Base-by-base conservation (phyloP, 306 rosid species). In the Fagus sylvatica region DNA sequence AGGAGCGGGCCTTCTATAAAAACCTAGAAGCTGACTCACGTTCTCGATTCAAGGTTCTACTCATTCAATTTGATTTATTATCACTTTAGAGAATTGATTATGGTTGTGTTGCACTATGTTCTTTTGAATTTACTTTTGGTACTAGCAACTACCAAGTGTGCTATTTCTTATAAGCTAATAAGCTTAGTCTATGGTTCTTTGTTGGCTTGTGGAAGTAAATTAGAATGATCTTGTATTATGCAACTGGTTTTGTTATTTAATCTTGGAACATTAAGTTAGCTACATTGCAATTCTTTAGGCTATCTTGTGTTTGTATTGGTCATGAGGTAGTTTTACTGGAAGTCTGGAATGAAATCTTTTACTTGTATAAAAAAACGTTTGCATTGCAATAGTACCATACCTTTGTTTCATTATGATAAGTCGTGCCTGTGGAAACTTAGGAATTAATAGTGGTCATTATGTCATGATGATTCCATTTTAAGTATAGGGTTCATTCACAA, bases 11-110 rank as follows among this genome's bases (percentile, higher is more conserved):
- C 72, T 95, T 95, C 89, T 95, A 95, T 89, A 86, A 82, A 64
- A 91, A 89, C 78, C 88, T 95, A 85, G 99, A 95, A 90, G 87
- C 97, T 2, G 99, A 93, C 82, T 89, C 99, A 74, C 98, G 96
- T 4, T 42, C 87, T 78, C 95, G 83, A 75, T 95, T 95, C 86
- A 93, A 93, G 99, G 99, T 95, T 83, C 82, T 30, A 74, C 60
- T 48, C 33, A 15, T 82, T 80, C 39, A 60, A 41, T 41, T 60
- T 67, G 17, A 54, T 60, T 76, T 77, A n/a, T 79, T 40, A 33
- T 73, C 60, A 34, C 69, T 40, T 66, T n/a, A 39, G 71, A 39
- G 19, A 36, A 4, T 34, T 2, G 15, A n/a, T 39, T 39, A 66
- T 39, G 71, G 37, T 62, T 6, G 15, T 39, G 15, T 22, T 48